A percentile compares a stretch with the other conserved stretches of the same genome.
These are phyloP conservation scores for Holtermannia corniformis DNA, from an alignment of 768 basidiomycete genomes.

Conservation along the genomic window DNA sequence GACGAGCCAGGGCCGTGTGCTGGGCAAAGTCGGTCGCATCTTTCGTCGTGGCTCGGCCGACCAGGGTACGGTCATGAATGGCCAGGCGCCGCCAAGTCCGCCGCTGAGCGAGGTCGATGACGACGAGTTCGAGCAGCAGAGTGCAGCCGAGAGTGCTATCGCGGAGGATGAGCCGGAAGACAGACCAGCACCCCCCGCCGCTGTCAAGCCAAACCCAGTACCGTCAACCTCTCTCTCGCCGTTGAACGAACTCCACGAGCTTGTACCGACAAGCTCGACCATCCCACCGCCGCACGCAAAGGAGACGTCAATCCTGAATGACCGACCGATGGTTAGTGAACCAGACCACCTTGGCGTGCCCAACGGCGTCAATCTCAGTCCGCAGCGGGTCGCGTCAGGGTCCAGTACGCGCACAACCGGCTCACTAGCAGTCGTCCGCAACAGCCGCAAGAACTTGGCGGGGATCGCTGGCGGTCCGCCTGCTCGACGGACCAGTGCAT, in stretches of 20 bases:
- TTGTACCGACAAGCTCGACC: neutral
- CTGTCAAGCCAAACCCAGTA: neutral
- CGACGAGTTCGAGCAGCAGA: neutral
- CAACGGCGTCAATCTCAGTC: neutral
- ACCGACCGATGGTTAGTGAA: conserved; percentile 12
- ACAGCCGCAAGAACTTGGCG: conserved; percentile 9
- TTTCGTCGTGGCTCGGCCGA: conserved; percentile 12
- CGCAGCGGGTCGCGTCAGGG: conserved; percentile 15
- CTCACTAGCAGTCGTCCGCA: conserved; percentile 23
- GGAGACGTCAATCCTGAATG: conserved; percentile 9
- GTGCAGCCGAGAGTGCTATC: neutral
- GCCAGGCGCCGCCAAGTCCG: conserved; percentile 35
- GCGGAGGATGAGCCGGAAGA: conserved; percentile 1
- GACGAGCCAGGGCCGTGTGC: conserved; percentile 3
- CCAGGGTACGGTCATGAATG: conserved; percentile 6
- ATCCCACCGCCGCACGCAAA: neutral
- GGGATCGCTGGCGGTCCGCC: neutral
- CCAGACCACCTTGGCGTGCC: neutral
- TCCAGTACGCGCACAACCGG: conserved; percentile 23
- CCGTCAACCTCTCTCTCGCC: neutral
- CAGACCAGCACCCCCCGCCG: neutral
- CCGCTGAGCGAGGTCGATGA: conserved; percentile 31
- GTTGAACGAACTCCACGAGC: neutral
- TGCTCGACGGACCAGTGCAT: neutral
- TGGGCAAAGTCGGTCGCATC: conserved; percentile 21